Conservation (phyloP, 139 green algal species). For the Chlamydomonas sphaeroides region DNA sequence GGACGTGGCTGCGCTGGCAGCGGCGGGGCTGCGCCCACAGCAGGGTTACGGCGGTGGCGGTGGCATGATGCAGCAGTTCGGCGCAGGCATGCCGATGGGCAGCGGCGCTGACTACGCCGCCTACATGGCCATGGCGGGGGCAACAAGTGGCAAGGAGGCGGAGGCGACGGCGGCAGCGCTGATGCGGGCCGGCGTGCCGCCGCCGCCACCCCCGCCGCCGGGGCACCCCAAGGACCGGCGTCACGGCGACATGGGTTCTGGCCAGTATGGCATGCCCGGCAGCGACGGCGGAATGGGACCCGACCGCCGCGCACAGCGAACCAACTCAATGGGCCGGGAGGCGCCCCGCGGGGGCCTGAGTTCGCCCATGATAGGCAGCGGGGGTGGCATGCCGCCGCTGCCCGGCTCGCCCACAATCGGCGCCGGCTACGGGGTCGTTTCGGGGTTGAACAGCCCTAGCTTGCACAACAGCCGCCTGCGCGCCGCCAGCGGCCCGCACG, state of each 20-base stretch:
- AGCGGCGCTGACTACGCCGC: slow-evolving; percentile 18
- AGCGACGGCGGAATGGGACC: not conserved
- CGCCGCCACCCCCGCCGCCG: slow-evolving; percentile 8
- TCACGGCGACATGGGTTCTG: too few relatives aligned
- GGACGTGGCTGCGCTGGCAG: slow-evolving; percentile 14
- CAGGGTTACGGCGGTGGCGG: not conserved
- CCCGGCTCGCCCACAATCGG: not conserved
- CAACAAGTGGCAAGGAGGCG: not conserved
- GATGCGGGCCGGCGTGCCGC: slow-evolving; percentile 13
- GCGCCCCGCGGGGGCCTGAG: not conserved
- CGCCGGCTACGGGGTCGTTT: not conserved
- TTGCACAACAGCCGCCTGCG: slow-evolving; percentile 23
- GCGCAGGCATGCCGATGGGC: not conserved
- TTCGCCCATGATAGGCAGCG: not conserved
- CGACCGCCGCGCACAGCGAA: not conserved
- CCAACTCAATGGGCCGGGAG: not conserved
- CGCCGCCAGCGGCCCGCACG: not conserved
- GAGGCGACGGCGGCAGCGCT: slow-evolving; percentile 1
- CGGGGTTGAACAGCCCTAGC: too few relatives aligned
- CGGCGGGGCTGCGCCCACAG: not conserved
- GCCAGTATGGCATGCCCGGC: too few relatives aligned
- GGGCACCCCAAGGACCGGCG: slow-evolving; percentile 17
- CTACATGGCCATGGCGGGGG: slow-evolving; percentile 28
- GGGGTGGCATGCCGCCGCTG: not conserved
- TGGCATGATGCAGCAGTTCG: not conserved